A percentile compares a stretch with the other conserved stretches of the same genome.
phyloP scores from a whole-genome alignment of 2,329 filamentous ascomycete genomes.

The Lizonia empirigonia region DNA sequence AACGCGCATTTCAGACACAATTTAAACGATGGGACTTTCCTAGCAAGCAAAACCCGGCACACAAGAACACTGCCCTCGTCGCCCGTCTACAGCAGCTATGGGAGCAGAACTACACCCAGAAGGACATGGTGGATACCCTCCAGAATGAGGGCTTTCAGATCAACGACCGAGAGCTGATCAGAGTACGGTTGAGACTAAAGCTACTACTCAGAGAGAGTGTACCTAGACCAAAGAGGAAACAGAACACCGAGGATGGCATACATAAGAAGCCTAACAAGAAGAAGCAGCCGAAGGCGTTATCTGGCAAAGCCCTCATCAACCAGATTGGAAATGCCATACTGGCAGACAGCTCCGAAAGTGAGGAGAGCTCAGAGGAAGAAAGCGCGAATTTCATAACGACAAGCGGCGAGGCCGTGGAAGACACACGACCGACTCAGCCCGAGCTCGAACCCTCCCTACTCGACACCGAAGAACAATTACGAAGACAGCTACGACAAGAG shows the following conservation, averaged over 20 bases:
- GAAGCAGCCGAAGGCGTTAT: conserved; percentile 14
- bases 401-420: conserved; percentile 4
- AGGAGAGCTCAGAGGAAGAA: conserved; percentile 22
- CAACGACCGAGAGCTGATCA: conserved; percentile 71
- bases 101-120: conserved; percentile 73
- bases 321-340: conserved; percentile 39
- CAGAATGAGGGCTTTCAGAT: conserved; percentile 75
- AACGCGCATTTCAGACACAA: conserved; percentile 76
- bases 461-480: conserved; percentile 32
- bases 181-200: conserved; percentile 70
- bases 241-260: conserved; percentile 32
- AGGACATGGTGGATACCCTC: conserved; percentile 73
- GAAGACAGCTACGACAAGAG: conserved; percentile 38
- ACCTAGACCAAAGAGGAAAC: conserved; percentile 59
- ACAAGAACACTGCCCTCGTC: conserved; percentile 71
- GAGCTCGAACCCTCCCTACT: conserved; percentile 17
- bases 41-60: conserved; percentile 71
- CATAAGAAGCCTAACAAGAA: conserved; percentile 21
- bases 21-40: conserved; percentile 82
- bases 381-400: neutral
- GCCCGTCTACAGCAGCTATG: conserved; percentile 76
- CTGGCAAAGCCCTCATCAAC: conserved; percentile 30
- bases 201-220: conserved; percentile 63
- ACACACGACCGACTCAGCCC: conserved; percentile 8
- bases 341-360: conserved; percentile 27